Conservation (phyloP, 495 filamentous ascomycete species). For the Alectoria sarmentosa region DNA sequence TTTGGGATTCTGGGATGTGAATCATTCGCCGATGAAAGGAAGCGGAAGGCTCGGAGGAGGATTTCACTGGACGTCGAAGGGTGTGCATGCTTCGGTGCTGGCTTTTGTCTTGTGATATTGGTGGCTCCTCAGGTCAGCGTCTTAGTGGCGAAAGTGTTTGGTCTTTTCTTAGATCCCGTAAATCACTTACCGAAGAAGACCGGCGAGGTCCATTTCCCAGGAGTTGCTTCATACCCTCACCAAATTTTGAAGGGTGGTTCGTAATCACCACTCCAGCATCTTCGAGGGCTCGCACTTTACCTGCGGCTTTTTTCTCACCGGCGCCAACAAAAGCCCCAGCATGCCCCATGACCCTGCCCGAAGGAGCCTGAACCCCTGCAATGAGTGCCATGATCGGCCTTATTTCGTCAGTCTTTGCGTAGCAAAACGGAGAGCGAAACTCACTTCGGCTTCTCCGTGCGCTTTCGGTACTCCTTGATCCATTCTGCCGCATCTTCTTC, state of each 20-base stretch:
- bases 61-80: conserved; percentile 26
- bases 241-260: conserved; percentile 76
- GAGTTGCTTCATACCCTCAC: conserved; percentile 57
- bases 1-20: conserved; percentile 51
- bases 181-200: conserved; percentile 26
- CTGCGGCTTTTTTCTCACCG: conserved; percentile 56
- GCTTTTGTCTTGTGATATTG: not conserved
- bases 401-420: conserved; percentile 14
- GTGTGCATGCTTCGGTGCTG: conserved; percentile 50
- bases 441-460: conserved; percentile 59
- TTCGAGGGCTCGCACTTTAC: conserved; percentile 63
- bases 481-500: conserved; percentile 79
- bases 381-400: conserved; percentile 78
- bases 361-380: conserved; percentile 58
- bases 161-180: not conserved
- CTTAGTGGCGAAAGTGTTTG: too few relatives aligned
- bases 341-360: conserved; percentile 79
- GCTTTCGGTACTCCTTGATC: conserved; percentile 60
- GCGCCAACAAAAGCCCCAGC: conserved; percentile 69
- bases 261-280: conserved; percentile 68
- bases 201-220: conserved; percentile 29
- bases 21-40: conserved; percentile 46
- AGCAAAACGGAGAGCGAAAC: conserved; percentile 23
- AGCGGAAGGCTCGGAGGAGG: too few relatives aligned
- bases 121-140: not conserved